Conservation (phyloP, 495 filamentous ascomycete species). For the Daldinia caldariorum region DNA sequence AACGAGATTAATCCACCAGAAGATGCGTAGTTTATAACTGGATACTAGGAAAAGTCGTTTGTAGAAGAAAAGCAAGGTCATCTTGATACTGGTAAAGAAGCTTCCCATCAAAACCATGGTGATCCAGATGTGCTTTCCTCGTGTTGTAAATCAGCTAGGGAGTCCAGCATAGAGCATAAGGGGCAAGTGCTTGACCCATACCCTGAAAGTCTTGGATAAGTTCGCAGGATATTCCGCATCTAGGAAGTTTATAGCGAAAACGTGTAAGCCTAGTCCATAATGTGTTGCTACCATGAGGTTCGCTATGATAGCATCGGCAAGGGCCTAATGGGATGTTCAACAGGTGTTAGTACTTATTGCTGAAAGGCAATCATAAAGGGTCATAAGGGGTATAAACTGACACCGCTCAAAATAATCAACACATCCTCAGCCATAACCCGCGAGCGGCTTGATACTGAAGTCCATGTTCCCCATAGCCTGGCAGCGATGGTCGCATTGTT, state of each 20-base stretch:
- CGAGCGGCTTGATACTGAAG: slow-evolving; percentile 29
- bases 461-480: slow-evolving; percentile 43
- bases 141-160: slow-evolving; percentile 16
- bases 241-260: slow-evolving; percentile 35
- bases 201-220: slow-evolving; percentile 41
- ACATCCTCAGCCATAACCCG: slow-evolving; percentile 37
- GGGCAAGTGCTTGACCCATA: slow-evolving; percentile 7
- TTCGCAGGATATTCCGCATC: slow-evolving; percentile 44
- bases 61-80: slow-evolving; percentile 50
- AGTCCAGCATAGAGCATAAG: neutral
- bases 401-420: slow-evolving; percentile 38
- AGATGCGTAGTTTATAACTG: slow-evolving; percentile 42
- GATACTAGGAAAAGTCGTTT: slow-evolving; percentile 44
- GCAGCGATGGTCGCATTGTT: slow-evolving; percentile 39
- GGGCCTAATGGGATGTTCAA: slow-evolving; percentile 19
- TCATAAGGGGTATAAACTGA: slow-evolving; percentile 20
- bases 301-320: slow-evolving; percentile 43
- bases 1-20: slow-evolving; percentile 49
- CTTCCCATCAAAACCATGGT: slow-evolving; percentile 44
- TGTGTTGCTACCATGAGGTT: slow-evolving; percentile 45
- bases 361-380: neutral
- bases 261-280: slow-evolving; percentile 49
- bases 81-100: slow-evolving; percentile 45
- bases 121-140: slow-evolving; percentile 43
- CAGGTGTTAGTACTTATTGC: neutral